Evolutionary conservation across 139 green algal species (phyloP), one percentile per base, ranked within the genome.

Genomic region (Coelastrella sp.): DNA sequence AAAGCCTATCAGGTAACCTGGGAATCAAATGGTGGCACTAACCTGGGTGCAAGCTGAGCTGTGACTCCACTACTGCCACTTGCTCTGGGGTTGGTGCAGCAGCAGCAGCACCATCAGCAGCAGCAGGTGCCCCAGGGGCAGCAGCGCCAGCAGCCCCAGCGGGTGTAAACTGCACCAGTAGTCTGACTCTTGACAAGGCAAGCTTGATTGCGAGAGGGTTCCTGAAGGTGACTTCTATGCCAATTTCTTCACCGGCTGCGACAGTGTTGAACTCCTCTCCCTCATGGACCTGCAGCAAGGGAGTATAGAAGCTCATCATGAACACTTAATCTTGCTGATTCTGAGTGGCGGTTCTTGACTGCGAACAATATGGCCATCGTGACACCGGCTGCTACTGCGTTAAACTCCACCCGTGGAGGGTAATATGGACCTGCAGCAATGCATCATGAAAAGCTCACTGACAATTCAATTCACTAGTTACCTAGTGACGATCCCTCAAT

Each of bases 171-270:
- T 95, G 93, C 89, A 94, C 97, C 5, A 95, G 58, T 54, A 98
- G 93, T 23, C 92, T 90, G 74, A 98, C 90, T 60, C 91, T 77
- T 3, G 92, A 89, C 22, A 98, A 32, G 65, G 86, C 71, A 7
- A 99, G 90, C 47, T 95, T 94, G 60, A 97, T 79, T 3, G 85
- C 79, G 79, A 99, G 94, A 0, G 96, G 97, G 91, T 99, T 99
- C 66, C 61, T 87, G 64, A 99, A 92, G 58, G 95, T 89, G 59
- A 99, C 89, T 54, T 95, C 90, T 14, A 99, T 91, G 5, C 85
- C 90, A 22, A 99, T 89, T 5, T 93, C 75, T 94, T 99, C 97
- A 0, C 96, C 97, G 65, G 90, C 93, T 61, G 94, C 94, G 47
- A 91, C 84, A 20, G 74, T 92, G 92, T 90, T 94, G 83, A 65